phyloP scores from a whole-genome alignment of 257 asterid genomes.

The Petrea volubilis region DNA sequence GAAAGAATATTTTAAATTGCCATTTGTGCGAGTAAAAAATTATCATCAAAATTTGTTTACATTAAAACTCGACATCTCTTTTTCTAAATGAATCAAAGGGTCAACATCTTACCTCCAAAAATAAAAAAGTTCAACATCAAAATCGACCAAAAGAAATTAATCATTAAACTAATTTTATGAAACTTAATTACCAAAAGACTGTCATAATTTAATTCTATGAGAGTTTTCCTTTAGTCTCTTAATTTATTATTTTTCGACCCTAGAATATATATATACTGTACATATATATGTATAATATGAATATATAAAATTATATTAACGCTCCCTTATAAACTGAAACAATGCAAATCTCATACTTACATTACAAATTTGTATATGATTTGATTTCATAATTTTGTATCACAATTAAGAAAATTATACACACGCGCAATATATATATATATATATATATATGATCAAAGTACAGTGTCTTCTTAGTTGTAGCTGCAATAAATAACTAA shows the following conservation, averaged over 20 bases:
- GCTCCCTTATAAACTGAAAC: too few relatives aligned
- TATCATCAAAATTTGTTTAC: background rate
- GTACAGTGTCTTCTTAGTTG: background rate
- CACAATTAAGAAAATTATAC: background rate
- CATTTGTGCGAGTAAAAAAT: background rate
- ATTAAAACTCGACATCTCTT: background rate
- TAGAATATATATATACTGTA: too few relatives aligned
- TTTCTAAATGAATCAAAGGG: too few relatives aligned
- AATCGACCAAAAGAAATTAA: too few relatives aligned
- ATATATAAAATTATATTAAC: too few relatives aligned
- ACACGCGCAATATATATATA: background rate
- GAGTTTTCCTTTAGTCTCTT: too few relatives aligned
- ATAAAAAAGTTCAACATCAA: background rate
- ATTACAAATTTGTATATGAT: background rate
- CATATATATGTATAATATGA: too few relatives aligned
- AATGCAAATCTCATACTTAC: background rate
- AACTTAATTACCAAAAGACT: too few relatives aligned
- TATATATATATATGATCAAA: background rate
- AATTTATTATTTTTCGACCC: too few relatives aligned
- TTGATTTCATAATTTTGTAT: too few relatives aligned
- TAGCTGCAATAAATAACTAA: background rate
- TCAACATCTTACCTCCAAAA: background rate
- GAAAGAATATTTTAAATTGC: background rate
- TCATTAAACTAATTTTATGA: too few relatives aligned
- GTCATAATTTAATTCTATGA: too few relatives aligned